phyloP scores from a whole-genome alignment of 1,284 basidiomycete species.

The Laetiporus sulphureus region DNA sequence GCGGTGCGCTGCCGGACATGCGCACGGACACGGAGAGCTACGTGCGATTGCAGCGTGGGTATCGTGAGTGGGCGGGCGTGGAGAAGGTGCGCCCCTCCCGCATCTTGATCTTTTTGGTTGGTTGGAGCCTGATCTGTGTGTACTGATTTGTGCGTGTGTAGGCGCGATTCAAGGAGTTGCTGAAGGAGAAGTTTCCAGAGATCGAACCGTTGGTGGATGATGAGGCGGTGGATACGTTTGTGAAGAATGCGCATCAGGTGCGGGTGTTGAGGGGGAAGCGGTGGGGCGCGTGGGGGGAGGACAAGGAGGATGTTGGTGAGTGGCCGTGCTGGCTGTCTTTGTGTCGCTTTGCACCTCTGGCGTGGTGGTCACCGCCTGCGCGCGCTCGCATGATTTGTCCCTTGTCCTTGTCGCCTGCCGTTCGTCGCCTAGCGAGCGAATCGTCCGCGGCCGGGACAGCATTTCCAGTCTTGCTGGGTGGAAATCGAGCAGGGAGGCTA shows the following conservation, averaged over 20 bases:
- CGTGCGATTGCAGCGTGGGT: slow-evolving; percentile 73
- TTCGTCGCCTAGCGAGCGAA: too few species aligned
- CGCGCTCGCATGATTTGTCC: too few species aligned
- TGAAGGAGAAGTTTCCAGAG: slow-evolving; percentile 18
- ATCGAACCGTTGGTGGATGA: slow-evolving; percentile 34
- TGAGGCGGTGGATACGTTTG: slow-evolving; percentile 72
- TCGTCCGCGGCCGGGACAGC: too few species aligned
- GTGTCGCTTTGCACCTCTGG: neutral
- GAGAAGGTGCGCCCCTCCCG: slow-evolving; percentile 43
- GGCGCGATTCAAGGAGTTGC: slow-evolving; percentile 21
- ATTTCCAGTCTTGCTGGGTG: too few species aligned
- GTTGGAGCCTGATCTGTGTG: neutral
- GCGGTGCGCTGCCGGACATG: slow-evolving; percentile 88
- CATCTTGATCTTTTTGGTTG: neutral
- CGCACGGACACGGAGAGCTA: slow-evolving; percentile 86
- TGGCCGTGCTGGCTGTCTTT: slow-evolving; percentile 8
- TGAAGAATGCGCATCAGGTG: slow-evolving; percentile 86
- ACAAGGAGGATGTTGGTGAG: slow-evolving; percentile 53
- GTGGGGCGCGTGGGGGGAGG: slow-evolving; percentile 53
- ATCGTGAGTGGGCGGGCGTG: slow-evolving; percentile 62
- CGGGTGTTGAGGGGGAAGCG: slow-evolving; percentile 70
- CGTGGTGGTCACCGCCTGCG: too few species aligned
- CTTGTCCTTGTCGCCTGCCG: too few species aligned
- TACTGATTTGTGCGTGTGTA: slow-evolving; percentile 1
- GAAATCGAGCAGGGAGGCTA: too few species aligned